A percentile compares a stretch with the other conserved stretches of the same genome.
Conservation (phyloP, 1,284 basidiomycete species). For the Ustilago vetiveriae region DNA sequence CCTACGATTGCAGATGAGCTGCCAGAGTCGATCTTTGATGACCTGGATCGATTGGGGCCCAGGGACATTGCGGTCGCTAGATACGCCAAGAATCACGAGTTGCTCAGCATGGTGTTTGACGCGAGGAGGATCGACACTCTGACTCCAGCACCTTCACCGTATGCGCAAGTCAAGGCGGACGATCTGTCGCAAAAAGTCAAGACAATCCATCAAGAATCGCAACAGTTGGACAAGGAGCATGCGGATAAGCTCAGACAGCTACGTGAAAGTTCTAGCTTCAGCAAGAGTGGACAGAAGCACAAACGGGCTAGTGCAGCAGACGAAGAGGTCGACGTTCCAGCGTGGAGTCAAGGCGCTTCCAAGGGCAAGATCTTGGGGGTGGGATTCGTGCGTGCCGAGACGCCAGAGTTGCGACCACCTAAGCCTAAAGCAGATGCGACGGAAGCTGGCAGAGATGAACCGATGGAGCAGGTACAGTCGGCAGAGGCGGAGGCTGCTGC, state of each 20-base stretch:
- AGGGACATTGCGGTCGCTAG: conserved; percentile 61
- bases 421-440: conserved; percentile 5
- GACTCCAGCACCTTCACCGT: conserved; percentile 52
- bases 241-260: conserved; percentile 20
- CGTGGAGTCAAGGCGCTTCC: conserved; percentile 43
- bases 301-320: not conserved
- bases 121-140: conserved; percentile 58
- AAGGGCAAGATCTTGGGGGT: conserved; percentile 53
- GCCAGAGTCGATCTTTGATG: conserved; percentile 53
- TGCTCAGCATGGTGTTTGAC: conserved; percentile 61
- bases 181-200: conserved; percentile 39
- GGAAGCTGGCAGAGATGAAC: conserved; percentile 2
- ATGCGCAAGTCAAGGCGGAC: conserved; percentile 34
- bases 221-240: conserved; percentile 21
- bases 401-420: conserved; percentile 41
- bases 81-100: conserved; percentile 63
- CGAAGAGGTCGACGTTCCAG: conserved; percentile 9
- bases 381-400: conserved; percentile 50
- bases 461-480: conserved; percentile 2
- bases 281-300: conserved; percentile 1
- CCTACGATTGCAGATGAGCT: conserved; percentile 46
- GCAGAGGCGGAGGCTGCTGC: not conserved
- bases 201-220: conserved; percentile 28
- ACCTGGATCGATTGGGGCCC: conserved; percentile 58
- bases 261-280: conserved; percentile 1